Evolutionary conservation across 148 eudicot species (phyloP).

Genomic region (Spergularia marina): DNA sequence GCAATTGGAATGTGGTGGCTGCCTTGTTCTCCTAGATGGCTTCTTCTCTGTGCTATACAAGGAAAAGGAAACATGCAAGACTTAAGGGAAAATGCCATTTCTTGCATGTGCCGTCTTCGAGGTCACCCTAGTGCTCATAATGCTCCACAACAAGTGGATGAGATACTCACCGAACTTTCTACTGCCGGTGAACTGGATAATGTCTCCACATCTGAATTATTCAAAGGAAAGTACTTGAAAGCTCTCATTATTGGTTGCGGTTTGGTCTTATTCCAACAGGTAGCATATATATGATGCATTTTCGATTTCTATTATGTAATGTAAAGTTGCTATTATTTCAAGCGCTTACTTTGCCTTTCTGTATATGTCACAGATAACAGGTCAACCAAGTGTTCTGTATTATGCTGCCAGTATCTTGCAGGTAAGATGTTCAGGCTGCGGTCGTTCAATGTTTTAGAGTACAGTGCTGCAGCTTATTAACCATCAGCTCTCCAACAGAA

Average conservation of each 20-base stretch:
- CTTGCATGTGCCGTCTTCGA: conserved; percentile 76
- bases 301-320: neutral
- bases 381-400: conserved; percentile 96
- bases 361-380: conserved; percentile 68
- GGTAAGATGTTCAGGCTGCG: conserved; percentile 37
- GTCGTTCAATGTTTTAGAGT: neutral
- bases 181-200: conserved; percentile 50
- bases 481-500: conserved; percentile 41
- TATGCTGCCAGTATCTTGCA: conserved; percentile 90
- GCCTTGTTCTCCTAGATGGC: conserved; percentile 92
- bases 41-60: conserved; percentile 84
- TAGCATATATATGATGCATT: conserved; percentile 19
- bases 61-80: conserved; percentile 76
- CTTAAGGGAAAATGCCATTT: conserved; percentile 57
- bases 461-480: conserved; percentile 7
- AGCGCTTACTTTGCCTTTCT: conserved; percentile 1
- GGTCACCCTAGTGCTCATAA: conserved; percentile 55
- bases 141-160: conserved; percentile 74
- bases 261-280: conserved; percentile 94
- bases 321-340: neutral
- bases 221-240: conserved; percentile 86
- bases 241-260: conserved; percentile 86
- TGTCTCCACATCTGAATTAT: conserved; percentile 59
- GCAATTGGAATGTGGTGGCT: conserved; percentile 99
- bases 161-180: conserved; percentile 77